These are phyloP conservation scores for Trametes cingulata DNA, from an alignment of 768 basidiomycete species.

Conservation along the genomic window DNA sequence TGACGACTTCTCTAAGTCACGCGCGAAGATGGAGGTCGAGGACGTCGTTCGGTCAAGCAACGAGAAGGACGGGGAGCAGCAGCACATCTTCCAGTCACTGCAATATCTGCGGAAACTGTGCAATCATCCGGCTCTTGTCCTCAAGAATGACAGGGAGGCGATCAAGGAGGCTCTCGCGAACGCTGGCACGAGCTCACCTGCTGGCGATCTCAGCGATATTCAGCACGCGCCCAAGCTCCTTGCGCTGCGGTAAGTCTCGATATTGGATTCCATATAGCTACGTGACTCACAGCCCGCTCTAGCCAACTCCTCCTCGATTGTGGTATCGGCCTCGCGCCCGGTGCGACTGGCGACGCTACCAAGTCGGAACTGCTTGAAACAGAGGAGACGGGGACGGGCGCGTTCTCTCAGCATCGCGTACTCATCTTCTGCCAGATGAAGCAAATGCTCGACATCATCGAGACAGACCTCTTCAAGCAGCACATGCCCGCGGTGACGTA, in stretches of 20 bases:
- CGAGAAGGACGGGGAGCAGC: slow-evolving; percentile 48
- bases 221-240: slow-evolving; percentile 92
- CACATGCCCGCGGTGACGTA: slow-evolving; percentile 97
- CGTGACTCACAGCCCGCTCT: neutral
- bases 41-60: slow-evolving; percentile 56
- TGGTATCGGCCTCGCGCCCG: slow-evolving; percentile 73
- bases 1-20: slow-evolving; percentile 88
- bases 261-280: neutral
- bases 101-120: slow-evolving; percentile 97
- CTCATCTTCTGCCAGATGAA: slow-evolving; percentile 99
- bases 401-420: slow-evolving; percentile 94
- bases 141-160: slow-evolving; percentile 69
- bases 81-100: slow-evolving; percentile 94
- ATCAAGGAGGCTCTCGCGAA: slow-evolving; percentile 58
- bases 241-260: slow-evolving; percentile 74
- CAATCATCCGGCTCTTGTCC: slow-evolving; percentile 92
- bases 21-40: slow-evolving; percentile 63
- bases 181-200: slow-evolving; percentile 45
- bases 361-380: slow-evolving; percentile 72
- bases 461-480: slow-evolving; percentile 85
- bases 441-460: slow-evolving; percentile 98
- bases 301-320: slow-evolving; percentile 95
- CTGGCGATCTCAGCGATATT: slow-evolving; percentile 66
- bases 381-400: slow-evolving; percentile 48
- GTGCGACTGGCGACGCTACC: slow-evolving; percentile 48